phyloP scores from a whole-genome alignment of 2,329 filamentous ascomycete species.

The Juglanconis juglandina region DNA sequence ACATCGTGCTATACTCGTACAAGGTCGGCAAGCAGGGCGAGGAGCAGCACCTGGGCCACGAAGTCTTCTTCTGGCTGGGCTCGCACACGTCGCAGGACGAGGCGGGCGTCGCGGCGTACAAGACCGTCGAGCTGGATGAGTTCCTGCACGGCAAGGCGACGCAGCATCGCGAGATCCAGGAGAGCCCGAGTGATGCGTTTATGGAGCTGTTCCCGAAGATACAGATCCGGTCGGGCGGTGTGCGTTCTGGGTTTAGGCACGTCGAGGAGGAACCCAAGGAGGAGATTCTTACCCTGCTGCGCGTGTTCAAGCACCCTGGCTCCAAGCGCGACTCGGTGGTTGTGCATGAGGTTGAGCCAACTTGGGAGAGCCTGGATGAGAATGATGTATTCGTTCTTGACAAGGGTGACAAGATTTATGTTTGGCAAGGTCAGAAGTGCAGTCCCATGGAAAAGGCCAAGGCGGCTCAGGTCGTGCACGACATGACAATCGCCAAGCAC shows the following conservation, averaged over 20 bases:
- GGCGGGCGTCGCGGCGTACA: conserved; percentile 66
- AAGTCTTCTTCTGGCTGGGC: conserved; percentile 70
- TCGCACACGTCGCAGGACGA: conserved; percentile 65
- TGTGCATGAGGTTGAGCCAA: conserved; percentile 62
- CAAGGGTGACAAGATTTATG: conserved; percentile 61
- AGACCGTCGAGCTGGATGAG: conserved; percentile 68
- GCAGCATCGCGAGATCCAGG: conserved; percentile 64
- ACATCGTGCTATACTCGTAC: conserved; percentile 61
- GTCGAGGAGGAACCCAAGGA: conserved; percentile 45
- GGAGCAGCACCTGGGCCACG: conserved; percentile 47
- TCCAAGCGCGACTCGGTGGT: conserved; percentile 48
- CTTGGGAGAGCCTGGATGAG: conserved; percentile 60
- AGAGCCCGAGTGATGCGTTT: conserved; percentile 57
- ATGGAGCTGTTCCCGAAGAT: conserved; percentile 57
- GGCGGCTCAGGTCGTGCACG: conserved; percentile 64
- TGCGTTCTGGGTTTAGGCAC: conserved; percentile 60
- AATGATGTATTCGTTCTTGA: conserved; percentile 65
- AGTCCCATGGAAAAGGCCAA: conserved; percentile 68
- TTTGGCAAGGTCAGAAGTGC: conserved; percentile 65
- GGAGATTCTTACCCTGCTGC: conserved; percentile 51
- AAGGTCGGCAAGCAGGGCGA: conserved; percentile 37
- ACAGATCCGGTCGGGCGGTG: conserved; percentile 58
- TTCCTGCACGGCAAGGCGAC: conserved; percentile 59
- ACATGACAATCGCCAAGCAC: conserved; percentile 61
- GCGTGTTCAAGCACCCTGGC: conserved; percentile 59